phyloP scores from a whole-genome alignment of 345 rosid genomes.

The Punica granatum region DNA sequence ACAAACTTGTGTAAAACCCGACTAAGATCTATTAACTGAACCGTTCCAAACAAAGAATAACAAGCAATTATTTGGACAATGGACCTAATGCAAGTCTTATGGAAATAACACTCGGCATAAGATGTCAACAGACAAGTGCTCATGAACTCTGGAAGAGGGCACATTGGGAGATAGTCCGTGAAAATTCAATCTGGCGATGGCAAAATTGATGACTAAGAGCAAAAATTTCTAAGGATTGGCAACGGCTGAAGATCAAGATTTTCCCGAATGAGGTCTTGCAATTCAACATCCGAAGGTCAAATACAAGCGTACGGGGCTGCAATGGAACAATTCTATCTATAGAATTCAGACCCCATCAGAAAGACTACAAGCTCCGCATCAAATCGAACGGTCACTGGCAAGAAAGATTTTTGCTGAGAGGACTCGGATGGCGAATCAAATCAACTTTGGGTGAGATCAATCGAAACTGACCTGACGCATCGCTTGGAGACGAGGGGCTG shows the following conservation, averaged over 20 bases:
- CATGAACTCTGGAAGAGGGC: neutral
- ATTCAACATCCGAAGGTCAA: neutral
- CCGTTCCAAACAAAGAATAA: neutral
- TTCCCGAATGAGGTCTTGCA: neutral
- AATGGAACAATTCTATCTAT: neutral
- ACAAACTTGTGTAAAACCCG: neutral
- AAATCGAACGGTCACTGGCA: neutral
- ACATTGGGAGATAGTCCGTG: neutral
- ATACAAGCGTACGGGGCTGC: neutral
- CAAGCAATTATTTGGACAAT: neutral
- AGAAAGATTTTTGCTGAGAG: neutral
- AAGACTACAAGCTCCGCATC: neutral
- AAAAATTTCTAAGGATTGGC: neutral
- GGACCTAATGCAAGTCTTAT: neutral
- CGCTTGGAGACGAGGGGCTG: constrained; percentile 96
- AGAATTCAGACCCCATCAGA: neutral
- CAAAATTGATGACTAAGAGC: neutral
- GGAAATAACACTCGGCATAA: too few relatives aligned
- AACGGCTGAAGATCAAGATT: neutral
- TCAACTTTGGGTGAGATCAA: neutral
- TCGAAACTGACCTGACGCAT: constrained; percentile 47
- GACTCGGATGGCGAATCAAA: neutral
- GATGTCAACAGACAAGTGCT: neutral
- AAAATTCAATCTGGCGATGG: neutral
- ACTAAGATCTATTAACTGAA: neutral